Conservation (phyloP, 2,329 filamentous ascomycete species). For the Xylariaceae sp. region DNA sequence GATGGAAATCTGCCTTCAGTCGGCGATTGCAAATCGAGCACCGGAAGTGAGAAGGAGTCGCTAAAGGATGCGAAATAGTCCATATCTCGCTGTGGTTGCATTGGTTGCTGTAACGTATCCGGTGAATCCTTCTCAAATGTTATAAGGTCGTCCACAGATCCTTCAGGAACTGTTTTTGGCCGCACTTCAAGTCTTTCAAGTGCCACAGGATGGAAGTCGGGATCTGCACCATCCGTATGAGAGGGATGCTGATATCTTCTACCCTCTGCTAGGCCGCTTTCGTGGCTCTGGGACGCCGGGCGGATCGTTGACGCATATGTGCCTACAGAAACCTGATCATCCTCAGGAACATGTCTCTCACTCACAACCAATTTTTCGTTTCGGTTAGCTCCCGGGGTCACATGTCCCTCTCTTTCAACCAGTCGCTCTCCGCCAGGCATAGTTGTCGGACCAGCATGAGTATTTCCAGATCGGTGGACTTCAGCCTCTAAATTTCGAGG, state of each 20-base stretch:
- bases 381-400: constrained; percentile 1
- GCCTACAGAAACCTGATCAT: constrained; percentile 33
- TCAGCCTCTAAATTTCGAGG: constrained; percentile 23
- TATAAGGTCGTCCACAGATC: constrained; percentile 24
- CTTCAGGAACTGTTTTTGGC: constrained; percentile 1
- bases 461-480: constrained; percentile 16
- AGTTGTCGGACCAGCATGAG: not conserved
- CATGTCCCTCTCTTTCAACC: constrained; percentile 8
- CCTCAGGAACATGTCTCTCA: constrained; percentile 26
- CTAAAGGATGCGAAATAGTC: constrained; percentile 43
- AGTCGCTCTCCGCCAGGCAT: not conserved
- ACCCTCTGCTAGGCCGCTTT: constrained; percentile 20
- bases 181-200: constrained; percentile 14
- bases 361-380: constrained; percentile 10
- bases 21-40: constrained; percentile 37
- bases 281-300: constrained; percentile 32
- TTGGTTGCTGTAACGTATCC: constrained; percentile 22
- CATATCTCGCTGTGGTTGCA: constrained; percentile 31
- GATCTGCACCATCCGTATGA: not conserved
- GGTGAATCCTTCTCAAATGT: constrained; percentile 27
- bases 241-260: constrained; percentile 17
- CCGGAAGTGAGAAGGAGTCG: constrained; percentile 41
- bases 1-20: constrained; percentile 31
- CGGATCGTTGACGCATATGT: constrained; percentile 39
- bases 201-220: constrained; percentile 2